A percentile compares a stretch with the other conserved stretches of the same genome.
phyloP scores from a whole-genome alignment of 305 asterid species.

The Monarda citriodora region DNA sequence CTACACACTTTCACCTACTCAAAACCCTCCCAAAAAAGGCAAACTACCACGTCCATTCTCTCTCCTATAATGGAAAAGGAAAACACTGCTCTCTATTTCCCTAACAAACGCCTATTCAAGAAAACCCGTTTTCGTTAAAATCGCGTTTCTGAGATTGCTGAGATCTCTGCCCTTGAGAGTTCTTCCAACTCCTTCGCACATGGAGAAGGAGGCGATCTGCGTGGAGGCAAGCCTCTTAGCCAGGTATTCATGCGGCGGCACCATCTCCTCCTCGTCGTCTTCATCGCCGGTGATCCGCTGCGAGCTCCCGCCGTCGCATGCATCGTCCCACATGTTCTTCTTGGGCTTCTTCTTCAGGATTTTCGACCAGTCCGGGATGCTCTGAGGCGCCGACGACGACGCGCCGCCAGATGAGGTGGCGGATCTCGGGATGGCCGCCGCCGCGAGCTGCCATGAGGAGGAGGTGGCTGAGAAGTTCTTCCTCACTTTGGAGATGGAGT shows the following conservation, averaged over 20 bases:
- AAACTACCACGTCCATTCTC: background rate
- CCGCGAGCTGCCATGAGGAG: constrained; percentile 4
- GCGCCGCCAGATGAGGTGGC: constrained; percentile 18
- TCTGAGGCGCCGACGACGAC: constrained; percentile 27
- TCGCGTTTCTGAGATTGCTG: constrained; percentile 48
- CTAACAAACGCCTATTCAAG: constrained; percentile 24
- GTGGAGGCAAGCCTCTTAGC: constrained; percentile 32
- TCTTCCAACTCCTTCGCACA: constrained; percentile 65
- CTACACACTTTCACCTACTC: background rate
- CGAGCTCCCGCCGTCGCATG: background rate
- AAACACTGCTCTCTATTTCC: too few relatives aligned
- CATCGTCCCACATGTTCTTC: constrained; percentile 31
- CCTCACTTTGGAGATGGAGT: constrained; percentile 15
- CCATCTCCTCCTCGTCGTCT: constrained; percentile 18
- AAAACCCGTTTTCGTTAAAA: constrained; percentile 55
- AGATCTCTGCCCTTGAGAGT: constrained; percentile 74
- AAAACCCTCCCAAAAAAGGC: background rate
- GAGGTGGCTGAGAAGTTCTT: constrained; percentile 6
- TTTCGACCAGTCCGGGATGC: constrained; percentile 52
- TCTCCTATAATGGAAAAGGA: background rate
- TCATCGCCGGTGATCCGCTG: background rate
- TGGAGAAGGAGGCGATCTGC: constrained; percentile 47
- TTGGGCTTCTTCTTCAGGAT: constrained; percentile 28
- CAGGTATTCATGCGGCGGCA: constrained; percentile 56
- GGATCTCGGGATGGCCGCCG: constrained; percentile 34